phyloP scores from a whole-genome alignment of 169 alveolate genomes.

The Plasmodium vivax region DNA sequence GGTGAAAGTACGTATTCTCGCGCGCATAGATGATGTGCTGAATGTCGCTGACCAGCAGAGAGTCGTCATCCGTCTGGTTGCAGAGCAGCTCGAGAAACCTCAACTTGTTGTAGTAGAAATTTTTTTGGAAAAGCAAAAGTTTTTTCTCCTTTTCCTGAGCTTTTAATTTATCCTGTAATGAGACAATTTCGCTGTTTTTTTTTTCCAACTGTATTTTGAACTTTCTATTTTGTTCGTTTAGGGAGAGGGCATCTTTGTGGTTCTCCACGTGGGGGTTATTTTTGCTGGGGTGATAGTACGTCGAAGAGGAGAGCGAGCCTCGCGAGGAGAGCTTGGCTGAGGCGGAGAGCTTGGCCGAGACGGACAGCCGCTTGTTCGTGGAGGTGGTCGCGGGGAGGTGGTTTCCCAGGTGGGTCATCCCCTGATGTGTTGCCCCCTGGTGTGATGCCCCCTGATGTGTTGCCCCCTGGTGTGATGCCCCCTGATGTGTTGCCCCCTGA shows the following conservation, averaged over 20 bases:
- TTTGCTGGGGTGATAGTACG: conserved; percentile 27
- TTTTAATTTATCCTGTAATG: conserved; percentile 80
- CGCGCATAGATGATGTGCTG: conserved; percentile 71
- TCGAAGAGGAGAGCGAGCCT: conserved; percentile 2
- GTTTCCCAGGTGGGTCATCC: neutral
- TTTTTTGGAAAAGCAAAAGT: conserved; percentile 91
- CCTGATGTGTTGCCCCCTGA: neutral
- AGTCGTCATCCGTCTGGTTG: conserved; percentile 82
- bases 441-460: neutral
- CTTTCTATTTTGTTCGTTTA: conserved; percentile 51
- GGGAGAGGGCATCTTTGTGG: conserved; percentile 11
- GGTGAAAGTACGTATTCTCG: conserved; percentile 65
- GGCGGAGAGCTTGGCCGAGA: conserved; percentile 7
- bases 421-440: neutral
- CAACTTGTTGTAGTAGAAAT: conserved; percentile 92
- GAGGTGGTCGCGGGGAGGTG: neutral
- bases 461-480: neutral
- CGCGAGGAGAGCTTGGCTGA: conserved; percentile 12
- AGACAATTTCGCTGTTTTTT: conserved; percentile 76
- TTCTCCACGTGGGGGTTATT: neutral
- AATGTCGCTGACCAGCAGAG: conserved; percentile 27
- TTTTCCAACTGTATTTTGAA: conserved; percentile 66
- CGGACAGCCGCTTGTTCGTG: conserved; percentile 2
- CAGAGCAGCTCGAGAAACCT: conserved; percentile 92
- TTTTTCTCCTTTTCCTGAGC: conserved; percentile 87